Evolutionary conservation across 2,329 filamentous ascomycete genomes (phyloP).

Genomic region (Neofusicoccum kwambonambiense): DNA sequence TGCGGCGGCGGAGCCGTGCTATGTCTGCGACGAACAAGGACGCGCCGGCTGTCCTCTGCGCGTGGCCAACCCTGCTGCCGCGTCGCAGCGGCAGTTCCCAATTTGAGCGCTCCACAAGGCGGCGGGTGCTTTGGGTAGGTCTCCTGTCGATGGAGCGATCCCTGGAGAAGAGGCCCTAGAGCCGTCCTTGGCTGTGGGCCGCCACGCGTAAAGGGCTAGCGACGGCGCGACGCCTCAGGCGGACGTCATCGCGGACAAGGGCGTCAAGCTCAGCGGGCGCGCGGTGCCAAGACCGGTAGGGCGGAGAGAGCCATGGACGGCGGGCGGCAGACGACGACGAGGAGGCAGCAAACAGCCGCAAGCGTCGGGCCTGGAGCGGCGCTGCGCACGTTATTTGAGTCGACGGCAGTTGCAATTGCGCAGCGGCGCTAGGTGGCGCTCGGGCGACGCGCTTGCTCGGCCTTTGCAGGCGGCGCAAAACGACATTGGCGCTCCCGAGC

Average conservation of each 20-base stretch:
- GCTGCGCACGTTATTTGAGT: constrained; percentile 6
- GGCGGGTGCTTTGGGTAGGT: constrained; percentile 4
- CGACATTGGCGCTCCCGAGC: constrained; percentile 16
- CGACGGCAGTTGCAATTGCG: background rate
- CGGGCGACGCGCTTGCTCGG: background rate
- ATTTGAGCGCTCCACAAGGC: constrained; percentile 2
- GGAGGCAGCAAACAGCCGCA: no score
- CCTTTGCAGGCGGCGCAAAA: constrained; percentile 13
- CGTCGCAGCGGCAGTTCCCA: background rate
- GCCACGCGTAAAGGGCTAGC: constrained; percentile 7
- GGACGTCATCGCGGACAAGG: background rate
- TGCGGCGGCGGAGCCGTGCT: background rate
- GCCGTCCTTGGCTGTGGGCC: constrained; percentile 3
- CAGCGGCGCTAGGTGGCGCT: background rate
- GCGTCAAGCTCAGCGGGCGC: background rate
- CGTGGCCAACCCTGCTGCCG: background rate
- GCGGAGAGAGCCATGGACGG: background rate
- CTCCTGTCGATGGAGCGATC: constrained; percentile 16
- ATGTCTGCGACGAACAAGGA: background rate
- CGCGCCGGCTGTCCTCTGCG: background rate
- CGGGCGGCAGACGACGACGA: background rate
- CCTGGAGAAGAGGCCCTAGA: background rate
- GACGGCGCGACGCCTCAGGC: background rate
- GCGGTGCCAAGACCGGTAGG: background rate
- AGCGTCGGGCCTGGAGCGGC: background rate